These are phyloP conservation scores for Datura wrightii DNA, from an alignment of 257 asterid genomes.

Conservation along the genomic window DNA sequence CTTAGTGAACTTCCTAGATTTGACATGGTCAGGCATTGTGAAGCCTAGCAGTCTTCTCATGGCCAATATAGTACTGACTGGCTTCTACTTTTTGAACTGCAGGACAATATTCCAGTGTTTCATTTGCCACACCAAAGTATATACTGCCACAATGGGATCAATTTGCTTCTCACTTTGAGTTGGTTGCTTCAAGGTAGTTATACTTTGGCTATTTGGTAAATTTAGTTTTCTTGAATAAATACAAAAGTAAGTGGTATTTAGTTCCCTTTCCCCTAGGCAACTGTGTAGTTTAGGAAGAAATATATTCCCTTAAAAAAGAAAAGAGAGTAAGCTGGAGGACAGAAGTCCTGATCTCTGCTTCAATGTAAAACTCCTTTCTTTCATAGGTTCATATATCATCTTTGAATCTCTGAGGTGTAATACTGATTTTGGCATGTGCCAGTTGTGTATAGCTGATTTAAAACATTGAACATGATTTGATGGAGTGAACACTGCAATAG, in stretches of 20 bases:
- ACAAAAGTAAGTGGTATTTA: not conserved
- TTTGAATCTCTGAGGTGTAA: slow-evolving; percentile 8
- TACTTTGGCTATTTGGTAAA: slow-evolving; percentile 9
- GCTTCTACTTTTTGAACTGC: slow-evolving; percentile 22
- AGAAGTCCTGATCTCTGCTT: not conserved
- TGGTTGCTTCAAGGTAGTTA: slow-evolving; percentile 3
- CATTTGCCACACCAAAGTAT: not conserved
- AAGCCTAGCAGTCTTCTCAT: not conserved
- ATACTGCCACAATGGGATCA: not conserved
- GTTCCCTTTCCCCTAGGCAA: not conserved
- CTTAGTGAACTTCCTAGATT: slow-evolving; percentile 16
- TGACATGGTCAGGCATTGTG: not conserved
- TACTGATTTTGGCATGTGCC: slow-evolving; percentile 6
- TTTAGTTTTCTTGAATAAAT: not conserved
- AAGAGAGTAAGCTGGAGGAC: not conserved
- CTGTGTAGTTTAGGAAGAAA: not conserved
- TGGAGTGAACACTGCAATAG: slow-evolving; percentile 1
- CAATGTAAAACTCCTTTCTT: not conserved
- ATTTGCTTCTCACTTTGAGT: not conserved
- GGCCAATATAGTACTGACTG: not conserved
- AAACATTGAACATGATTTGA: not conserved
- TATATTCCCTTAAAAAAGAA: not conserved
- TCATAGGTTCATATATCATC: not conserved
- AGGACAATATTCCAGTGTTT: slow-evolving; percentile 14
- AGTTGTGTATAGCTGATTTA: not conserved